Percentiles rank a stretch among this genome's conserved stretches.
These are phyloP conservation scores for Tetrastigma voinierianum DNA, from an alignment of 164 flowering plant species.

Conservation along the genomic window DNA sequence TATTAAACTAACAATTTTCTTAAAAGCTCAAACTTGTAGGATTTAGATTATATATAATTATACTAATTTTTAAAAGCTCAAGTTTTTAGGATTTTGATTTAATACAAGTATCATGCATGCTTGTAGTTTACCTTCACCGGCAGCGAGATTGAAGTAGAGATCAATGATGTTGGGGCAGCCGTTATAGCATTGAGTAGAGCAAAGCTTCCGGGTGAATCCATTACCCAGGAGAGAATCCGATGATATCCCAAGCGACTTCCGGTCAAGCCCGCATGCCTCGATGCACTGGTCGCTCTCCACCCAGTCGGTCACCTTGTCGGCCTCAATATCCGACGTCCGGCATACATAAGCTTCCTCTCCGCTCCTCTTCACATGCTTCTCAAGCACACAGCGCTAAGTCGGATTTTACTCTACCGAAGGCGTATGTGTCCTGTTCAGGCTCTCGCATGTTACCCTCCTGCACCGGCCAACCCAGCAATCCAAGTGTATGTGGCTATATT, in stretches of 20 bases:
- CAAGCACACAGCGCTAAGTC: constrained; percentile 69
- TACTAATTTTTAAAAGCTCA: too few species aligned
- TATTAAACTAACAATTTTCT: too few species aligned
- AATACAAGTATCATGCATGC: neutral
- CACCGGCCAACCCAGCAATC: neutral
- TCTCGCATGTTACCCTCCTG: constrained; percentile 51
- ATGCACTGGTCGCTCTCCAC: constrained; percentile 62
- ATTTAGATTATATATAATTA: too few species aligned
- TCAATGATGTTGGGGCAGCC: constrained; percentile 70
- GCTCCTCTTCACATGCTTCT: constrained; percentile 44
- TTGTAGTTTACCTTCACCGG: constrained; percentile 60
- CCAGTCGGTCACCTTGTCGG: constrained; percentile 37
- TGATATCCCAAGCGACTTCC: constrained; percentile 56
- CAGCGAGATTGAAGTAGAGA: constrained; percentile 77
- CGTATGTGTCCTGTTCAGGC: constrained; percentile 43
- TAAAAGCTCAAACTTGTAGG: too few species aligned
- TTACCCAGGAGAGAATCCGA: constrained; percentile 66
- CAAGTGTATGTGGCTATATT: too few species aligned
- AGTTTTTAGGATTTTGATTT: neutral
- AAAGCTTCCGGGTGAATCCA: constrained; percentile 46
- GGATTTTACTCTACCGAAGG: constrained; percentile 55
- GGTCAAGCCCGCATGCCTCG: constrained; percentile 52
- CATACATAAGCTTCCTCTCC: constrained; percentile 47
- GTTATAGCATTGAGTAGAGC: constrained; percentile 59
- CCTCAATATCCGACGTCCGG: constrained; percentile 54